Base-by-base conservation (phyloP, 352 stramenopile species). In the Pythium phragmitis region DNA sequence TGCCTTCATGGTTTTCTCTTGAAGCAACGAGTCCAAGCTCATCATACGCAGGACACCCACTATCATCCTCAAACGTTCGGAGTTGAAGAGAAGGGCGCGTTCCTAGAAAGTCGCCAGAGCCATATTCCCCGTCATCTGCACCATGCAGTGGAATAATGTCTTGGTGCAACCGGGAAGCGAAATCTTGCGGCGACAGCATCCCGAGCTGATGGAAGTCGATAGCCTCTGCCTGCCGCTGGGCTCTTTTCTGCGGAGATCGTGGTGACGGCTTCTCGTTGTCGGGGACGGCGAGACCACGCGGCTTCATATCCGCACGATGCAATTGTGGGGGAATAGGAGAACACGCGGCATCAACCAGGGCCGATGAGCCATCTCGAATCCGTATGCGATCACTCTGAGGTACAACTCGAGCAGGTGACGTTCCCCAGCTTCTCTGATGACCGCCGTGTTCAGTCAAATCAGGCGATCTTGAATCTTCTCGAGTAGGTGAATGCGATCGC, bases 31-130 rank as follows among this genome's bases (percentile, higher is more conserved):
- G 19, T 7, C 7, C 21, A 9, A 33, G 56, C 46, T 88, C 76
- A 45, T 89, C 80, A 62, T 87, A 90, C 0, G 77, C 81, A 60
- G 77, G 79, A 55, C 77, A 90, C 3, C 70, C 79, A 6, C 71
- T 52, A 11, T 88, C 77, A 43, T 90, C 79, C 76, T 87, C 80
- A 33, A 86, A 83, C 6, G 69, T 86, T 30, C 74, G 75, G 37
- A 85, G 77, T 2, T 60, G 60, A 3, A 64, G 33, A 17, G 50
- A 65, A 21, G 7, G 28, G 33, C 23, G 60, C 21, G 17, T 19
- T 7, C 42, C 8, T 5, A 9, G 19, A 6, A 57, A 34, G 12
- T 39, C 30, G 0, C 60, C 51, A 33, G 16, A 17, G 21, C 33
- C 5, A 1, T 19, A 12, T 4, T 57, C 52, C 28, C 42, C 51